Evolutionary conservation across 2,329 filamentous ascomycete species (phyloP).

Genomic region (Daldinia sp.): DNA sequence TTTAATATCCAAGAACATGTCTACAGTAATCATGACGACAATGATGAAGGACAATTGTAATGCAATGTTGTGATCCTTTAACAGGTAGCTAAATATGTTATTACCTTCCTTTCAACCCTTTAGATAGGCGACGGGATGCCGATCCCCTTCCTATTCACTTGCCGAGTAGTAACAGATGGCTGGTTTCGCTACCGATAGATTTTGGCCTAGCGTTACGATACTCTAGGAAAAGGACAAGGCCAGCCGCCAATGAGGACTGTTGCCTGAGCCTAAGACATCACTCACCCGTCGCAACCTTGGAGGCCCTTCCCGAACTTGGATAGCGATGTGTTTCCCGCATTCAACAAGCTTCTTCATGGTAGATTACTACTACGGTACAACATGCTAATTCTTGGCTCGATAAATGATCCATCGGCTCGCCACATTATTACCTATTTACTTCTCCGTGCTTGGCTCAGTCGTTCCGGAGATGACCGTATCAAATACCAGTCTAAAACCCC

Average conservation of each 20-base stretch:
- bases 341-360: constrained; percentile 23
- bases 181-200: constrained; percentile 12
- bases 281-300: constrained; percentile 24
- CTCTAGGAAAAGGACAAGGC: constrained; percentile 6
- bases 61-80: neutral
- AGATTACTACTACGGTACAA: constrained; percentile 37
- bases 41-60: neutral
- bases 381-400: constrained; percentile 23
- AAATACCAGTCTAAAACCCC: neutral
- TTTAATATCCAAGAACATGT: neutral
- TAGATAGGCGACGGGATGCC: neutral
- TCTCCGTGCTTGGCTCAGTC: constrained; percentile 12
- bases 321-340: constrained; percentile 33
- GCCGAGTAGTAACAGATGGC: constrained; percentile 1
- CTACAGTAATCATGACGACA: neutral
- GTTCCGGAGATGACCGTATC: constrained; percentile 21
- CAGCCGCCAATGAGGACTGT: constrained; percentile 14
- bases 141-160: constrained; percentile 9
- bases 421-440: constrained; percentile 25
- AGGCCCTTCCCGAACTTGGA: constrained; percentile 19
- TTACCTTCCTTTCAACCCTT: neutral
- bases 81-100: neutral
- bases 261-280: constrained; percentile 21
- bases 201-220: constrained; percentile 26
- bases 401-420: constrained; percentile 13